Percentiles rank a stretch among this genome's conserved stretches.
phyloP scores from a whole-genome alignment of 352 stramenopile genomes.

The Pythium utonaiense region DNA sequence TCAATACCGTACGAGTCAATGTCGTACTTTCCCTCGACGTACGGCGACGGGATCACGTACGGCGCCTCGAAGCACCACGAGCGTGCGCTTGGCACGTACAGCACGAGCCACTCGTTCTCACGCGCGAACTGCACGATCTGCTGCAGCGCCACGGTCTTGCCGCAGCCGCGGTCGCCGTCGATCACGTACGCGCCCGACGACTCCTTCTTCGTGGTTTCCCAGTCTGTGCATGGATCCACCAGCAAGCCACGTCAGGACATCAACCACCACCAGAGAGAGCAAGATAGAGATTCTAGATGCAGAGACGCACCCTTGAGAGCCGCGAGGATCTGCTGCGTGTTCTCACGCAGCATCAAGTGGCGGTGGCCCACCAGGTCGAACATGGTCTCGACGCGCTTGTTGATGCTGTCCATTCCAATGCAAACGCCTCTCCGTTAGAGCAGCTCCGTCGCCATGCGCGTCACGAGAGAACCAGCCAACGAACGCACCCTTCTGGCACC shows the following conservation, averaged over 20 bases:
- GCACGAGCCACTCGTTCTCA: constrained; percentile 82
- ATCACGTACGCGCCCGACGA: constrained; percentile 61
- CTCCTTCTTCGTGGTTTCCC: constrained; percentile 50
- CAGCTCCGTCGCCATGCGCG: not conserved
- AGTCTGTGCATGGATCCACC: constrained; percentile 31
- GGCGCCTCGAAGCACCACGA: constrained; percentile 76
- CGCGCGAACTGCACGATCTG: constrained; percentile 87
- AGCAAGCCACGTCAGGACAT: not conserved
- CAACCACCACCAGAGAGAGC: too few relatives aligned
- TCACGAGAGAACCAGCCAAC: too few relatives aligned
- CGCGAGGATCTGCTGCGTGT: constrained; percentile 67
- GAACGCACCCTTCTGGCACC: constrained; percentile 61
- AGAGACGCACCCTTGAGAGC: constrained; percentile 53
- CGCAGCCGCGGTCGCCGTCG: constrained; percentile 75
- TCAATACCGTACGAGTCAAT: constrained; percentile 81
- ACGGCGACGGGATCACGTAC: constrained; percentile 83
- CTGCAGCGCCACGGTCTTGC: constrained; percentile 81
- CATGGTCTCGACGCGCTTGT: constrained; percentile 64
- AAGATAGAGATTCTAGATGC: too few relatives aligned
- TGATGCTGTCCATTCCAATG: constrained; percentile 34
- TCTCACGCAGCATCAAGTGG: constrained; percentile 84
- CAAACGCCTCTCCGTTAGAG: not conserved
- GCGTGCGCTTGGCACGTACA: constrained; percentile 76
- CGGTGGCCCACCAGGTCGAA: constrained; percentile 83
- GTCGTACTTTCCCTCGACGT: constrained; percentile 80